Base-by-base conservation (phyloP, 176 grass and related monocot species). In the Carex myosuroides region DNA sequence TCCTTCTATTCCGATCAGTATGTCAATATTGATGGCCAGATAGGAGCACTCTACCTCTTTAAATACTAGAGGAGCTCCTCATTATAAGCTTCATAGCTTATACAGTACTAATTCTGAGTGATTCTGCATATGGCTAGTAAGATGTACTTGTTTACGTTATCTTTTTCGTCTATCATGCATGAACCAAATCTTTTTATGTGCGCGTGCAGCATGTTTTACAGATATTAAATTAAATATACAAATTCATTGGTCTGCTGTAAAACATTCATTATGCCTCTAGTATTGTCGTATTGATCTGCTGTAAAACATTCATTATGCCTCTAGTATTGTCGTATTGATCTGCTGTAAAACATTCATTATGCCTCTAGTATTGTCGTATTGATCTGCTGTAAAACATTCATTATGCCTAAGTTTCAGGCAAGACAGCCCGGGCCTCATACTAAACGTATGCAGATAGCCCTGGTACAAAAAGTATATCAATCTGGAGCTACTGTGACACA, bases 31-130 rank as follows among this genome's bases (percentile, higher is more conserved):
- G 41, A 50, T 52, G 41, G 13, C n/a, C 8, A 6, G 11, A 26
- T 52, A 13, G 70, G 42, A 74, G 52, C 70, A 24, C 70, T n/a
- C 70, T 50, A 10, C 42, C 70, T 50, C 70, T 18, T 74, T 74
- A 74, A 74, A 74, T 74, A 74, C 41, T 74, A 70, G 70, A 39
- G 70, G 18, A 74, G 18, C 10, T 74, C 17, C n/a, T 74, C 11
- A 50, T 74, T 4, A 70, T 3, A 13, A 74, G 18, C 4, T 13
- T 71, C 50, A 73, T 72, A 48, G 2, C 9, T 30, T 71, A 71
- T 71, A 70, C 8, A 11, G 24, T 64, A 64, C 5, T 71, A 73
- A 50, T 22, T 73, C 41, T 52, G 42, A 72, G 17, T 48, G 8
- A 21, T 21, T 48, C 41, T 72, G 69, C 69, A 50, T 9, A 50